phyloP scores from a whole-genome alignment of 1,139 yeast species.

The Candida sojae region DNA sequence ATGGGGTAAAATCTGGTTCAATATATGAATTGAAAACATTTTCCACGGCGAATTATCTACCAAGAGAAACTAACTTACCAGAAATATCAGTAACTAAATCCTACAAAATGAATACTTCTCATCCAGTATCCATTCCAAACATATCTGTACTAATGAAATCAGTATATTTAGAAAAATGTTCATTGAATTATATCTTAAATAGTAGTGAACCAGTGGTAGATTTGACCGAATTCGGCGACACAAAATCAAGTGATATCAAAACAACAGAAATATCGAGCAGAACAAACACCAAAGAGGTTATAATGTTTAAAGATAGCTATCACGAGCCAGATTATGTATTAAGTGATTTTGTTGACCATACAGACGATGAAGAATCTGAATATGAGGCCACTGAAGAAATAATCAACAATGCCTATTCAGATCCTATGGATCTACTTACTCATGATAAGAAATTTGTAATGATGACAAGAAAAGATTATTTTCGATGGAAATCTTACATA shows the following conservation, averaged over 20 bases:
- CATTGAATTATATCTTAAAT: background rate
- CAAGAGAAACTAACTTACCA: background rate
- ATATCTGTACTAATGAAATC: background rate
- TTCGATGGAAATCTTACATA: conserved; percentile 53
- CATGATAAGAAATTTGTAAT: conserved; percentile 6
- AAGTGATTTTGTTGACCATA: background rate
- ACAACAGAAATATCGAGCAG: too few relatives aligned
- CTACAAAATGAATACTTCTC: too few relatives aligned
- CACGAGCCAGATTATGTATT: background rate
- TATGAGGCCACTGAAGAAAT: background rate
- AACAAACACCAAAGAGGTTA: too few relatives aligned
- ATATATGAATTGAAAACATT: conserved; percentile 3
- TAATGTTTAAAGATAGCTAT: background rate
- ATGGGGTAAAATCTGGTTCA: background rate
- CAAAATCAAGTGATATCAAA: too few relatives aligned
- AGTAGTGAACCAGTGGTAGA: too few relatives aligned
- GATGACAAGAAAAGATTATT: background rate
- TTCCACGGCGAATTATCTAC: conserved; percentile 8
- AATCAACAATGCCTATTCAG: background rate
- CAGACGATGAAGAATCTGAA: background rate
- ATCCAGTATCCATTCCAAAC: background rate
- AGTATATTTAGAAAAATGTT: conserved; percentile 1
- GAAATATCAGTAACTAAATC: too few relatives aligned
- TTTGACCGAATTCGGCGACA: too few relatives aligned
- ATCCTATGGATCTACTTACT: conserved; percentile 11